A percentile compares a stretch with the other conserved stretches of the same genome.
phyloP scores from a whole-genome alignment of 2,329 filamentous ascomycete genomes.

The Trichoderma gracile region DNA sequence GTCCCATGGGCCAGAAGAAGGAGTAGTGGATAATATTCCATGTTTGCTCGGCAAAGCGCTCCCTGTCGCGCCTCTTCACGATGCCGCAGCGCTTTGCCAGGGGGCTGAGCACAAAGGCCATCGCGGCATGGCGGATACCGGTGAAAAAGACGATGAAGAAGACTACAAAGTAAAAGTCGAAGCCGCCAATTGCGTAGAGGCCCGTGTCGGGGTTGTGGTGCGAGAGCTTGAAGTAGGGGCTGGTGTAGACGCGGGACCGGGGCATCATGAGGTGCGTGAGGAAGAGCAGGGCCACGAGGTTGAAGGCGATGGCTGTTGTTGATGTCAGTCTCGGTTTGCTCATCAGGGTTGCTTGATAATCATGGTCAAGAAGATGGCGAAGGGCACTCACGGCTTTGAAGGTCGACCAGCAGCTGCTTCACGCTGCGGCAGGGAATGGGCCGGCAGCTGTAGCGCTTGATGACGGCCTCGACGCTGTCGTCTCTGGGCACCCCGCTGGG shows the following conservation, averaged over 20 bases:
- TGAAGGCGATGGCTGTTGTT: constrained; percentile 49
- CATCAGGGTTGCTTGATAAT: not conserved
- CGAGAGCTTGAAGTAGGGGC: constrained; percentile 83
- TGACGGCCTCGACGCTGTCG: not conserved
- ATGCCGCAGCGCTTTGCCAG: constrained; percentile 72
- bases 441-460: not conserved
- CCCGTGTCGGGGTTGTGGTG: constrained; percentile 72
- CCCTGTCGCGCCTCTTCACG: constrained; percentile 69
- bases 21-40: constrained; percentile 85
- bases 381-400: not conserved
- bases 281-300: constrained; percentile 77
- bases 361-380: not conserved
- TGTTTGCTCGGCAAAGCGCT: constrained; percentile 88
- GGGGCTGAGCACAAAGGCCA: constrained; percentile 84
- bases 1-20: constrained; percentile 77
- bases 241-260: constrained; percentile 71
- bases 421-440: not conserved
- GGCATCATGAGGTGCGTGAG: constrained; percentile 82
- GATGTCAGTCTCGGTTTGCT: not conserved
- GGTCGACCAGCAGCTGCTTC: constrained; percentile 11
- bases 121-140: constrained; percentile 75
- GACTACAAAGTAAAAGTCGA: constrained; percentile 75
- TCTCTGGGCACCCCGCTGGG: not conserved
- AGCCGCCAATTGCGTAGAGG: constrained; percentile 71
- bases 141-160: constrained; percentile 84